Evolutionary conservation across 2,329 filamentous ascomycete species (phyloP), one percentile per base, ranked within the genome.

Genomic region (Pseudogymnoascus verrucosus): DNA sequence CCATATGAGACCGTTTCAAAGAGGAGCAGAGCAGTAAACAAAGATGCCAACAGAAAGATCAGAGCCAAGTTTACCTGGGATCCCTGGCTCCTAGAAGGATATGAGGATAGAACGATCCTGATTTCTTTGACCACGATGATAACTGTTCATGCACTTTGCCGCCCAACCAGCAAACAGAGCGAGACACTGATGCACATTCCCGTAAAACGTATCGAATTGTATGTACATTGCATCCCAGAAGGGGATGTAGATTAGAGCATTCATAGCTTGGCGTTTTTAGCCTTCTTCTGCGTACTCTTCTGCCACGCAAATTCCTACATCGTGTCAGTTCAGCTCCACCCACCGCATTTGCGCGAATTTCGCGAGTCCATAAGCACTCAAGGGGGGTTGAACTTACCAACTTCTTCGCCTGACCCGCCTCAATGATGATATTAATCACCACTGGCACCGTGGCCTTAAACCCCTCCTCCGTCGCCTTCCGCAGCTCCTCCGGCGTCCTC

Each of bases 381-480:
- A 28, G 16, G 28, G 23, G 47, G 21, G 63, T 23, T 10, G 51
- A 37, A 67, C 69, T 68, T 65, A 70, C 71, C 64, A 72, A 63
- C 64, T 77, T 77, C 70, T 78, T 76, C 60, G 76, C 76, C 64
- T 76, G 74, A 0, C 79, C 80, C 31, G 79, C 77, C 68, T 84
- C 80, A 65, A 85, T 79, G 47, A 84, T 77, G 2, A 85, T 76
- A 74, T 85, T 85, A 1, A 85, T 76, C 7, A 85, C 74, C 1
- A 79, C 79, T 0, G 81, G 79, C 11, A 76, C 78, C 34, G 72
- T 76, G 8, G 77, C 76, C 64, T 75, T 70, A 67, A 80, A 85
- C 0, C 82, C 83, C 62, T 78, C 76, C 63, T 77, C 72, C 6
- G 80, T 81, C n/a, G 81, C 82, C 62, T 69, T 72, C 64, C 75